These are phyloP conservation scores for Keqinozyma sinolaborantium DNA, from an alignment of 1,139 yeast species.

Conservation along the genomic window DNA sequence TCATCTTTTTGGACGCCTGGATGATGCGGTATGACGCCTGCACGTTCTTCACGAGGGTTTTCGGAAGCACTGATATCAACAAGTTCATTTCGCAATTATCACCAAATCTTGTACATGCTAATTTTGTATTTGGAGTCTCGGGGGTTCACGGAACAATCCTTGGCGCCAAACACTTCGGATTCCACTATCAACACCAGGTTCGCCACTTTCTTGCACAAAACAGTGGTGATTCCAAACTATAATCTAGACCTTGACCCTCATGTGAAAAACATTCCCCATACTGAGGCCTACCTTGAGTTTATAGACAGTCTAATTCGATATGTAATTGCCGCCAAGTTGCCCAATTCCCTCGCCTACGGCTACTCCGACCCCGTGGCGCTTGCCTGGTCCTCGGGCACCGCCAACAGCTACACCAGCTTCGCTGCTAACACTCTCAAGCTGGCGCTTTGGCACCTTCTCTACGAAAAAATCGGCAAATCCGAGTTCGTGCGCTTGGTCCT, in stretches of 20 bases:
- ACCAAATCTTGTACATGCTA: not conserved
- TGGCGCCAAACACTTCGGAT: not conserved
- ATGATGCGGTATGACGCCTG: constrained; percentile 4
- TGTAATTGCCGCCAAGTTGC: constrained; percentile 14
- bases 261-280: not conserved
- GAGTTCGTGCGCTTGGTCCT: constrained; percentile 29
- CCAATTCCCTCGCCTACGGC: constrained; percentile 23
- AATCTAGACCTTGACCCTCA: not conserved
- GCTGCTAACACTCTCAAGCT: constrained; percentile 27
- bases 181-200: not conserved
- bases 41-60: not conserved
- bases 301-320: constrained; percentile 19
- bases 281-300: constrained; percentile 19
- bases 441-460: constrained; percentile 33
- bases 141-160: not conserved
- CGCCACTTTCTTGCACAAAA: not conserved
- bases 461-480: constrained; percentile 24
- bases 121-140: not conserved
- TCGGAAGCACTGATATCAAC: not conserved
- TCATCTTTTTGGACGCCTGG: constrained; percentile 7
- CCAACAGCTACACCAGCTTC: constrained; percentile 22
- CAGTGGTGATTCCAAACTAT: constrained; percentile 1
- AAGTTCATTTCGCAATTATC: not conserved
- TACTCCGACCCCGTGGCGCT: constrained; percentile 17
- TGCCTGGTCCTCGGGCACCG: constrained; percentile 10